Evolutionary conservation across 2,329 filamentous ascomycete genomes (phyloP), one percentile per base, ranked within the genome.

Genomic region (Xylariaceae sp.): DNA sequence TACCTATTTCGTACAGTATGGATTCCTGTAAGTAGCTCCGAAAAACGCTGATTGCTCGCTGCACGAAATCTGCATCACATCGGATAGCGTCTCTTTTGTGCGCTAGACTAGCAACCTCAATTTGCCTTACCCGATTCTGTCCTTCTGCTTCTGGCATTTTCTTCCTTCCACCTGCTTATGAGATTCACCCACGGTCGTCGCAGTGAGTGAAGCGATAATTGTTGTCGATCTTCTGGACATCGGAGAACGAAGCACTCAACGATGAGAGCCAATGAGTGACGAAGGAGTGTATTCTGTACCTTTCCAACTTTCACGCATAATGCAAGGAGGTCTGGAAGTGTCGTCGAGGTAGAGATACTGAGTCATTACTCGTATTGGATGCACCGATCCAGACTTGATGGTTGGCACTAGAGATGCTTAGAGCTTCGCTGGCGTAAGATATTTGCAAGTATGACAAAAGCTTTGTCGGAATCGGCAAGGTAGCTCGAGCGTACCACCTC

Each of bases 291-390:
- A 35, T 49, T 56, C 39, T 5, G 23, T 6, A 10, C 9, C 45
- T 17, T 53, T 18, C 50, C n/a, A 2, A 1, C 15, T 15, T 48
- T 48, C 15, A 17, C 47, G 9, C 8, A 23, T 18, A 13, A 50
- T 18, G 17, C 7, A 17, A 6, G n/a, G 45, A 13, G 17, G 18
- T 30, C 23, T 49, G 15, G 10, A 11, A 50, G 47, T 53, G 35
- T 17, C 39, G 13, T 57, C 18, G 13, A 15, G 15, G 49, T 23
- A 7, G 35, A 44, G 18, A 39, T 50, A 56, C 57, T 56, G 55
- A 60, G 55, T 23, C 55, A 60, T 63, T 63, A 62, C 61, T 60
- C 58, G 61, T 60, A 51, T 56, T 53, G 51, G 50, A 39, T 58
- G 53, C 45, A 18, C 37, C 51, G 18, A 18, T 51, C n/a, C 49